Evolutionary conservation across 192 early-diverging fungal species (phyloP).

Genomic region (Jimgerdemannia lactiflua): DNA sequence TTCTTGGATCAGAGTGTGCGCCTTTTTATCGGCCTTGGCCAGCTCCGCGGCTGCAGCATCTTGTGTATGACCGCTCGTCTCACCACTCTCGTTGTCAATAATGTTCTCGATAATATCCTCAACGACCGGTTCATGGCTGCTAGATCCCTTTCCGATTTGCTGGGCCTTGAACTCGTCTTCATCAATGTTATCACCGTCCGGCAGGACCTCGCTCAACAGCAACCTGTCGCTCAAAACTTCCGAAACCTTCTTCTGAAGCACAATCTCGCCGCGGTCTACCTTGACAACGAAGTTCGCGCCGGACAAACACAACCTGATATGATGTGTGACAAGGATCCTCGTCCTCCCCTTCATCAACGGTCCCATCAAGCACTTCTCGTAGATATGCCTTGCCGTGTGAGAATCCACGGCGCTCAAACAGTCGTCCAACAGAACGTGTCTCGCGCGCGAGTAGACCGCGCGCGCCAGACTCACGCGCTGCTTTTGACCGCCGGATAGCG

Average conservation of each 20-base stretch:
- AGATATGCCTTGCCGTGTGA: constrained; percentile 42
- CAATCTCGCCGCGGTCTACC: constrained; percentile 51
- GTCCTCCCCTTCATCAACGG: constrained; percentile 74
- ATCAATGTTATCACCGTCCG: constrained; percentile 26
- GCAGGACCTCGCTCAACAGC: constrained; percentile 20
- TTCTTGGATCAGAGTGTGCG: constrained; percentile 62
- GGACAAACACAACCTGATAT: constrained; percentile 55
- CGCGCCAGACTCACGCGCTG: constrained; percentile 78
- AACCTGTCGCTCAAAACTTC: constrained; percentile 25
- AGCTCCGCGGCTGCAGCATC: not conserved
- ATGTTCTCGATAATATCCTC: not conserved
- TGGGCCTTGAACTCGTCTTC: constrained; percentile 31
- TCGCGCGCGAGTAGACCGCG: constrained; percentile 69
- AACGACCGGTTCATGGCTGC: constrained; percentile 6
- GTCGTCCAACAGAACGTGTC: constrained; percentile 80
- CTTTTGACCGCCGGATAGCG: constrained; percentile 70
- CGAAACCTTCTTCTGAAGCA: constrained; percentile 26
- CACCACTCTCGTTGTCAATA: not conserved
- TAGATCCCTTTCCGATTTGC: not conserved
- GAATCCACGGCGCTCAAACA: constrained; percentile 61
- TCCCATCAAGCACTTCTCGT: constrained; percentile 48
- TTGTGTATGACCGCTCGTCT: not conserved
- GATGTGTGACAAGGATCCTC: constrained; percentile 76
- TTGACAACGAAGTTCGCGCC: constrained; percentile 49
- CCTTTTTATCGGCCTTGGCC: constrained; percentile 18